phyloP scores from a whole-genome alignment of 176 grass and related monocot species.

The Melocanna baccifera region DNA sequence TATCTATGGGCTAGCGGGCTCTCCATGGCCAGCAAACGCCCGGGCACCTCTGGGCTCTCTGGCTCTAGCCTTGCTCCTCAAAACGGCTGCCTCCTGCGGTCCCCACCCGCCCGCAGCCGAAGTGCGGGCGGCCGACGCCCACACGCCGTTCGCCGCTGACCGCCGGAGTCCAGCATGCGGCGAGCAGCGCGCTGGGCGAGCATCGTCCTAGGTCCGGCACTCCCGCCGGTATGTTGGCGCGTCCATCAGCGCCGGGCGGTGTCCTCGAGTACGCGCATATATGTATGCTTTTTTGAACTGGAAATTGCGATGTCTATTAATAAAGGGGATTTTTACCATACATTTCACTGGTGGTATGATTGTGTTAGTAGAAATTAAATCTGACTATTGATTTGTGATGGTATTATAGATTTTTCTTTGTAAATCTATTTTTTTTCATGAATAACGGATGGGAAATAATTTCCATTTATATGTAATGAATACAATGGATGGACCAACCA shows the following conservation, averaged over 20 bases:
- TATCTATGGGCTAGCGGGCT: background rate
- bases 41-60: background rate
- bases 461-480: background rate
- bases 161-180: background rate
- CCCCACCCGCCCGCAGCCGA: background rate
- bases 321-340: too few species aligned
- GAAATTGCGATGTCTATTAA: too few species aligned
- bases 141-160: background rate
- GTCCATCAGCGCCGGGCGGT: background rate
- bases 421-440: too few species aligned
- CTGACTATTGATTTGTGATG: too few species aligned
- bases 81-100: background rate
- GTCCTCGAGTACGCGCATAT: background rate
- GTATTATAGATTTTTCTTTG: too few species aligned
- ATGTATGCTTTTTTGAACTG: too few species aligned
- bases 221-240: background rate
- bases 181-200: too few species aligned
- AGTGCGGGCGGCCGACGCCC: background rate
- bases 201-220: too few species aligned
- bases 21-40: background rate
- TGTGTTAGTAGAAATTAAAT: too few species aligned
- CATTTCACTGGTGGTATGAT: too few species aligned
- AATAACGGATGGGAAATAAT: background rate
- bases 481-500: background rate
- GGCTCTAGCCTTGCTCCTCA: background rate